Evolutionary conservation across 768 basidiomycete genomes (phyloP), one percentile per base, ranked within the genome.

Genomic region (Russula olivacea): DNA sequence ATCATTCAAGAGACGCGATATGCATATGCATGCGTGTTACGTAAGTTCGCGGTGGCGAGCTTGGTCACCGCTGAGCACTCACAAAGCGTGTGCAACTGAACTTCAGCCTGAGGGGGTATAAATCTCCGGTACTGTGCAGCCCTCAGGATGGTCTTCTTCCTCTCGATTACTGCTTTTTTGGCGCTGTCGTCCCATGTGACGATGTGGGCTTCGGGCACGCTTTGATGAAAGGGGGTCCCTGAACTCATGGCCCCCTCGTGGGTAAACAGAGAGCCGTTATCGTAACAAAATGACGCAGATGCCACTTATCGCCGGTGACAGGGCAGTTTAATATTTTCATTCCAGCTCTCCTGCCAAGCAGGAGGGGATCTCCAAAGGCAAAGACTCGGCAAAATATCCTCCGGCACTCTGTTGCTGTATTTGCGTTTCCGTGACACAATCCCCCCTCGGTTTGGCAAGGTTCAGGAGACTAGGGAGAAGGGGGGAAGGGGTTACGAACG

Each of bases 281-380:
- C 45, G 45, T 34, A 48, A 53, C 19, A 25, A 15, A 51, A 28
- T n/a, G 14, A 47, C 23, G 40, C 43, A 58, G 38, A 47, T 14
- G 48, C 57, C 38, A 54, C 32, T 34, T 53, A 36, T 48, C 45
- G 32, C 57, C 61, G 61, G 61, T 23, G 51, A 36, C 56, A 47
- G 43, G 55, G 50, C 25, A 28, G 25, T 32, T 25, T 32, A 57
- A 51, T 49, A 58, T 58, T 54, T 61, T 55, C 41, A 58, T 21
- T 49, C 19, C 38, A 51, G 38, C 49, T 9, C 43, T 32, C 36
- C 50, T 45, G 9, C 12, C 56, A 9, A 10, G 50, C 25, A 38
- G n/a, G 50, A 30, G 32, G 9, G 43, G 28, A 25, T 38, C 9
- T 25, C 23, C 50, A 43, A 30, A 52, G 14, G 43, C 15, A 58